A percentile compares a stretch with the other conserved stretches of the same genome.
Conservation (phyloP, 2,329 filamentous ascomycete species). For the Colletotrichum simmondsii region DNA sequence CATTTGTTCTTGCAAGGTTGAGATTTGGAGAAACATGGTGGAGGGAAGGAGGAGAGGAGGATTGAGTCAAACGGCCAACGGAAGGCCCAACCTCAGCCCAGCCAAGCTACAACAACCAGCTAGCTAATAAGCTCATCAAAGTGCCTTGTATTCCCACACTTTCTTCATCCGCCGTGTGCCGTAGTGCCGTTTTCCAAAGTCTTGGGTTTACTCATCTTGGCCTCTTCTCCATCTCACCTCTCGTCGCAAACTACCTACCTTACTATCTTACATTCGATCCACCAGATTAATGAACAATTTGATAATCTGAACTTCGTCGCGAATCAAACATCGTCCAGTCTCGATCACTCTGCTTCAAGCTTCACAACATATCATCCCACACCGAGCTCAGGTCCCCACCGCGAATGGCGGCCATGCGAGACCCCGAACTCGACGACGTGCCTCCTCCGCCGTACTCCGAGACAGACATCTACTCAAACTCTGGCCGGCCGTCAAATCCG, state of each 20-base stretch:
- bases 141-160: conserved; percentile 24
- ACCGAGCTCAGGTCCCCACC: background rate
- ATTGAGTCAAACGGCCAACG: conserved; percentile 19
- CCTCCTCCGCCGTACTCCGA: conserved; percentile 69
- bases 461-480: conserved; percentile 64
- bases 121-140: conserved; percentile 20
- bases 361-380: background rate
- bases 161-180: background rate
- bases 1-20: background rate
- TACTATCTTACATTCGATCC: background rate
- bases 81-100: conserved; percentile 1
- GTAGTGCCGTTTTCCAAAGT: conserved; percentile 16
- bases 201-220: conserved; percentile 14
- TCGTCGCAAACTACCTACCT: background rate
- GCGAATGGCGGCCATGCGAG: conserved; percentile 28
- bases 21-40: background rate
- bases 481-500: conserved; percentile 40
- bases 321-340: background rate
- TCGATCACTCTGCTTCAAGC: background rate
- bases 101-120: conserved; percentile 8
- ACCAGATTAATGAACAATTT: background rate
- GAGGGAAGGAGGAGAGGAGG: background rate
- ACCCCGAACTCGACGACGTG: conserved; percentile 45
- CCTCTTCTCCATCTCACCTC: background rate
- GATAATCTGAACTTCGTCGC: background rate